Base-by-base conservation (phyloP, 2,329 filamentous ascomycete species). In the Exophiala sp. region DNA sequence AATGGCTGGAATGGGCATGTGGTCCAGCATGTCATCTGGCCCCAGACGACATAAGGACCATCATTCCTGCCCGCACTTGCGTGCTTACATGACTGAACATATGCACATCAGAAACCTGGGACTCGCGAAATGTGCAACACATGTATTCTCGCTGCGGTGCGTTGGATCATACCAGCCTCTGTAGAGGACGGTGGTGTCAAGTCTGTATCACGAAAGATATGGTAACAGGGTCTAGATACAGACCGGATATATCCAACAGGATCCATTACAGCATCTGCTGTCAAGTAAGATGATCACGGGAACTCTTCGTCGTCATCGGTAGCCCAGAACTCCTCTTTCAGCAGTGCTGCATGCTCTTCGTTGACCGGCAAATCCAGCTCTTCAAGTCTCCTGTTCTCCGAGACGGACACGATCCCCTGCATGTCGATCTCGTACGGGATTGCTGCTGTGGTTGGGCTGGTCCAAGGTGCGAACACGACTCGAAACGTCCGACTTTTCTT, bases 391-490 rank as follows among this genome's bases (percentile, higher is more conserved):
- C 41, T 48, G 12, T 48, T 12, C 29, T 49, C 34, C 14, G 36
- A 16, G 32, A 57, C 24, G 16, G 58, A 57, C n/a, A 58, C 52
- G 34, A 58, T 47, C 11, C 62, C 62, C 11, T 58, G 56, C 35
- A 40, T 47, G 34, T 50, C 47, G 34, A 64, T 59, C 34, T 57
- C 55, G 47, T 63, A 64, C 10, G 33, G 40, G 32, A 63, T 45
- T 2, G 59, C 53, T 10, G 21, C 21, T 32, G 42, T 20, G 4
- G 54, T 62, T 3, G 59, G 45, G 34, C 56, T 34, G 14, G 81
- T 81, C 80, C 95, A 94, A 1, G 88, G 82, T 45, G 90, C 87
- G 74, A 96, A 97, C 1, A 95, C 92, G 7, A 97, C 82, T 70
- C 91, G 95, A 78, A 95, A 84, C 76, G 84, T 89, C 54, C 92